A percentile compares a stretch with the other conserved stretches of the same genome.
Conservation (phyloP, 306 rosid species). For the Fragaria vesca region DNA sequence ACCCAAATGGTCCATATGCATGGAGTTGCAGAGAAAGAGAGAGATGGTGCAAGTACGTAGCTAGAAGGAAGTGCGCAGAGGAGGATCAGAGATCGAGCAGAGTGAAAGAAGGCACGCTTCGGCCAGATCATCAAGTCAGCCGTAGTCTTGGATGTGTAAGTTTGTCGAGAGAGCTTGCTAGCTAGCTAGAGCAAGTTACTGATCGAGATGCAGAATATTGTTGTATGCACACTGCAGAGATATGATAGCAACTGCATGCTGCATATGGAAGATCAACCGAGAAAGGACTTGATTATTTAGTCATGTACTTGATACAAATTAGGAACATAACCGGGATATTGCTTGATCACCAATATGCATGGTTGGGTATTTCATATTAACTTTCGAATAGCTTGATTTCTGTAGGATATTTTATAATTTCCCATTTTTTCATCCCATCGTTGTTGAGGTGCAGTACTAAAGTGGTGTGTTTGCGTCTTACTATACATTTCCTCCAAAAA, state of each 20-base stretch:
- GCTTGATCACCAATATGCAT: no score
- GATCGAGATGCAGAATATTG: background rate
- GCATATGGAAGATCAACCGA: no score
- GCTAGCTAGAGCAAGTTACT: background rate
- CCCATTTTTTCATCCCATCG: no score
- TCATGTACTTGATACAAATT: no score
- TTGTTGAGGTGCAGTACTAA: no score
- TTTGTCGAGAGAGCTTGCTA: background rate
- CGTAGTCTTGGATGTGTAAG: constrained; percentile 8
- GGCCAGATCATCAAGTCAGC: background rate
- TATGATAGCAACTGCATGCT: background rate
- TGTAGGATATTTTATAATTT: no score
- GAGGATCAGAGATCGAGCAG: background rate
- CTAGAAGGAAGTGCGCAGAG: background rate
- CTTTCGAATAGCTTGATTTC: no score
- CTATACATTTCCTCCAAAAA: no score
- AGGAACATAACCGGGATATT: no score
- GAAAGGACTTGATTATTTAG: no score
- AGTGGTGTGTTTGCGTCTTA: no score
- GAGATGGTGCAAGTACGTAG: background rate
- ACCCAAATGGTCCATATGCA: constrained; percentile 7
- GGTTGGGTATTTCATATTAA: no score
- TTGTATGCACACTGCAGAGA: background rate
- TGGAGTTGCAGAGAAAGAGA: background rate
- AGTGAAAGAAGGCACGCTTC: constrained; percentile 2